These are phyloP conservation scores for Naganishia friedmannii DNA, from an alignment of 768 basidiomycete genomes.

Conservation along the genomic window DNA sequence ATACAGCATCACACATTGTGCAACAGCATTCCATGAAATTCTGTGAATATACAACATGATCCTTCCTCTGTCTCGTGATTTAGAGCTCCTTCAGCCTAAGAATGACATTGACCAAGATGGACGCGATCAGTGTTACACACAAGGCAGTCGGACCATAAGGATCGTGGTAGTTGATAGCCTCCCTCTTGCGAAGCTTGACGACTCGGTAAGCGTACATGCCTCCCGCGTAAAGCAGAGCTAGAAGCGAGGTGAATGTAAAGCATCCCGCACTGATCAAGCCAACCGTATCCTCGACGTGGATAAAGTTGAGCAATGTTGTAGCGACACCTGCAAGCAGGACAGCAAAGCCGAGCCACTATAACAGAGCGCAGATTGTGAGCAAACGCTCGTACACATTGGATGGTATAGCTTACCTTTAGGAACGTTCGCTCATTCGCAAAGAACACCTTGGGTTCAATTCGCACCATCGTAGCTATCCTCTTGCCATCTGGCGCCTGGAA, in stretches of 20 bases:
- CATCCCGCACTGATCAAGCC: conserved; percentile 82
- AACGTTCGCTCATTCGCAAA: conserved; percentile 82
- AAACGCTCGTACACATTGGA: background rate
- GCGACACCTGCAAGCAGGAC: conserved; percentile 54
- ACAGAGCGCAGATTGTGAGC: conserved; percentile 2
- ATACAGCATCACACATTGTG: background rate
- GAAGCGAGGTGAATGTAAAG: conserved; percentile 85
- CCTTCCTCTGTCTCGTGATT: background rate
- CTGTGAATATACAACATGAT: conserved; percentile 14
- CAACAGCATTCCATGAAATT: background rate
- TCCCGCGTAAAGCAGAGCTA: conserved; percentile 77
- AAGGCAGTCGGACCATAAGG: conserved; percentile 47
- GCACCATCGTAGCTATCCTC: conserved; percentile 85
- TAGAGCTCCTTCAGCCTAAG: conserved; percentile 47
- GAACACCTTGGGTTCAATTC: conserved; percentile 93
- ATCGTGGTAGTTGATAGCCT: conserved; percentile 50
- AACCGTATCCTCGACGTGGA: conserved; percentile 53
- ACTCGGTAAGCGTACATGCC: conserved; percentile 51
- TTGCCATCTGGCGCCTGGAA: conserved; percentile 83
- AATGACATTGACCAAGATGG: conserved; percentile 46
- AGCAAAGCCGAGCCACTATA: conserved; percentile 62
- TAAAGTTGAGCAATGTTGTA: conserved; percentile 58
- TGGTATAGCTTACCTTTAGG: conserved; percentile 61
- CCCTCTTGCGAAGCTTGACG: conserved; percentile 42
- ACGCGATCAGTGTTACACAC: conserved; percentile 41